phyloP scores from a whole-genome alignment of 768 basidiomycete species.

The Tulasnella calospora region DNA sequence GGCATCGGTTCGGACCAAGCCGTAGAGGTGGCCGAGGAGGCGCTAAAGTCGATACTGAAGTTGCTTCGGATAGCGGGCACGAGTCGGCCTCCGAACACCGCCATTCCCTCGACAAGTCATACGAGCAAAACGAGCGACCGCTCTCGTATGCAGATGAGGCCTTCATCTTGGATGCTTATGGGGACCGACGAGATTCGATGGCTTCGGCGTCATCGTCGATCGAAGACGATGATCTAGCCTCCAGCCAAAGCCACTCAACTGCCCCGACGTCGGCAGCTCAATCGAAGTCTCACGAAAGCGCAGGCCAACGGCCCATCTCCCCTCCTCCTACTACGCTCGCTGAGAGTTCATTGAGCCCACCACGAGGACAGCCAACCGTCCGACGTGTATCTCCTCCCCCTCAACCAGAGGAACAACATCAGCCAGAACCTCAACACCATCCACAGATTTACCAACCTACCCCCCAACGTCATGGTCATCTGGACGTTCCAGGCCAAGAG shows the following conservation, averaged over 20 bases:
- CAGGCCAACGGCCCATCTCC: not conserved
- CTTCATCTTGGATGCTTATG: slow-evolving; percentile 81
- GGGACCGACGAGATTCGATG: slow-evolving; percentile 34
- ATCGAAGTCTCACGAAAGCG: not conserved
- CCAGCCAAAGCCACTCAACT: slow-evolving; percentile 7
- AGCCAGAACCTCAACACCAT: slow-evolving; percentile 26
- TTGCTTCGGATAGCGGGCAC: slow-evolving; percentile 21
- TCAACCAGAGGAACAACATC: not conserved
- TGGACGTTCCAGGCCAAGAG: slow-evolving; percentile 37
- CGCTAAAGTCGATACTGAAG: slow-evolving; percentile 23
- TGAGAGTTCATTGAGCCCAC: not conserved
- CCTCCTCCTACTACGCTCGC: not conserved
- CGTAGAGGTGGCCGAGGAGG: slow-evolving; percentile 36
- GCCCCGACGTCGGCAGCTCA: slow-evolving; percentile 20
- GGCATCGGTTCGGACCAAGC: slow-evolving; percentile 66
- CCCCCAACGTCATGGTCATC: slow-evolving; percentile 47
- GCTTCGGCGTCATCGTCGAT: slow-evolving; percentile 24
- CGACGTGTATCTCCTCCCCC: slow-evolving; percentile 27
- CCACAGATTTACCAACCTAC: slow-evolving; percentile 62
- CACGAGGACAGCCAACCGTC: slow-evolving; percentile 15
- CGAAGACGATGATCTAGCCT: slow-evolving; percentile 19
- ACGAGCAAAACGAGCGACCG: slow-evolving; percentile 42
- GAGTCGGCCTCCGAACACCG: slow-evolving; percentile 35
- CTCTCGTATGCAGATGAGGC: slow-evolving; percentile 78
- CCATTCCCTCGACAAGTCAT: not conserved